Conservation (phyloP, 768 basidiomycete species). For the Mycena belliarum region DNA sequence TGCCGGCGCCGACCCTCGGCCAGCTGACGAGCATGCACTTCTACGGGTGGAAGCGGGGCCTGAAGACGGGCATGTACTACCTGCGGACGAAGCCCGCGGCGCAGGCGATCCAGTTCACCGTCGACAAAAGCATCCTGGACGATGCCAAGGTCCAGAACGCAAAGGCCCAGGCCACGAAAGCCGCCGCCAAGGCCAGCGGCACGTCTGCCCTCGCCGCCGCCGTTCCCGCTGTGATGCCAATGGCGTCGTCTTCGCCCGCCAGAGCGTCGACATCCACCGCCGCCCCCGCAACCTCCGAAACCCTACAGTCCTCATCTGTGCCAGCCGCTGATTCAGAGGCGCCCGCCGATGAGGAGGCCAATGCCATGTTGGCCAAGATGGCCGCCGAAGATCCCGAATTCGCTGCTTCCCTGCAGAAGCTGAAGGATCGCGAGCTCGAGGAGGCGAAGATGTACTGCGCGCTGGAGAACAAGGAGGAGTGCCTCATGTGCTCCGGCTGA, state of each 20-base stretch:
- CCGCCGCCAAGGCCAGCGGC: background rate
- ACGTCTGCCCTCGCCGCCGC: conserved; percentile 19
- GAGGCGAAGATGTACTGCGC: conserved; percentile 83
- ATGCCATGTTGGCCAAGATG: conserved; percentile 52
- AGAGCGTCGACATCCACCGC: conserved; percentile 17
- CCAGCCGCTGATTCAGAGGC: conserved; percentile 20
- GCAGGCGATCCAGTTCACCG: conserved; percentile 73
- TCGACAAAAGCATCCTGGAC: conserved; percentile 75
- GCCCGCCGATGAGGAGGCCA: conserved; percentile 32
- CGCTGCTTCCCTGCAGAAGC: conserved; percentile 72
- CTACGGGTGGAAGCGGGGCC: conserved; percentile 84
- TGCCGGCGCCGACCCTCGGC: conserved; percentile 68
- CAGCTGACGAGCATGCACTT: conserved; percentile 82
- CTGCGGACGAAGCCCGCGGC: conserved; percentile 77
- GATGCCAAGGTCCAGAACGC: conserved; percentile 52
- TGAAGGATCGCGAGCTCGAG: conserved; percentile 73
- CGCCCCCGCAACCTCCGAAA: background rate
- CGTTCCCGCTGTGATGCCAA: conserved; percentile 26
- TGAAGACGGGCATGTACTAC: conserved; percentile 87
- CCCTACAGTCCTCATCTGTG: background rate
- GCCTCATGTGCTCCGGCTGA: conserved; percentile 86
- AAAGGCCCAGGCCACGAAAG: conserved; percentile 27
- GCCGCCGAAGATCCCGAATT: conserved; percentile 71
- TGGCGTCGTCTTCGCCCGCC: conserved; percentile 25
- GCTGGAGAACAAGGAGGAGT: conserved; percentile 92